A percentile compares a stretch with the other conserved stretches of the same genome.
phyloP scores from a whole-genome alignment of 2,329 filamentous ascomycete genomes.

The Alternaria burnsii region DNA sequence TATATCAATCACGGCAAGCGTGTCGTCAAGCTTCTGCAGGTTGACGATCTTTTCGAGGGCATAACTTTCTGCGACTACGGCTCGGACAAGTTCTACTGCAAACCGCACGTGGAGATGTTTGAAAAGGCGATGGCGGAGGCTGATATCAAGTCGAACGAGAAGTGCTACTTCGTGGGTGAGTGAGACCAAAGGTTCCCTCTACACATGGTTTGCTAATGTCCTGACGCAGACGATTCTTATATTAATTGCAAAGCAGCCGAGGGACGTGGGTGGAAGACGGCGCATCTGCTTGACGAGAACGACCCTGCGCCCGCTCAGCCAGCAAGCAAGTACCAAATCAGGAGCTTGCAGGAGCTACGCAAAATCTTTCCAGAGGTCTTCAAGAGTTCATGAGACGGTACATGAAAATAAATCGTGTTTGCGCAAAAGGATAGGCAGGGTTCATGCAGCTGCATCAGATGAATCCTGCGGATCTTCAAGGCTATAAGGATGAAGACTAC shows the following conservation, averaged over 20 bases:
- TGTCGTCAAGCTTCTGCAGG: constrained; percentile 79
- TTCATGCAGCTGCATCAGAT: background rate
- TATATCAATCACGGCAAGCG: constrained; percentile 87
- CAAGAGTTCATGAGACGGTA: constrained; percentile 58
- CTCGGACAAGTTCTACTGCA: constrained; percentile 78
- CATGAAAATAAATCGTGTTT: background rate
- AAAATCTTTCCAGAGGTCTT: constrained; percentile 85
- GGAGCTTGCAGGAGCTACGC: constrained; percentile 77
- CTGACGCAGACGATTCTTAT: constrained; percentile 79
- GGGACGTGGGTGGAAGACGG: constrained; percentile 83
- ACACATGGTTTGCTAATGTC: constrained; percentile 18
- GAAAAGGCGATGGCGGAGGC: constrained; percentile 89
- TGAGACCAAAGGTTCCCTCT: constrained; percentile 18
- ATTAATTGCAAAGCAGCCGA: constrained; percentile 81
- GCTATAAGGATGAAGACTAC: background rate
- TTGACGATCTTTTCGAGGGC: constrained; percentile 93
- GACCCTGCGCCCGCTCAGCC: constrained; percentile 69
- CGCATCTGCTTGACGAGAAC: constrained; percentile 83
- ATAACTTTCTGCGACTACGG: constrained; percentile 94
- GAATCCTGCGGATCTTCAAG: background rate
- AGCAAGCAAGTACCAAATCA: constrained; percentile 78
- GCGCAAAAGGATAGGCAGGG: background rate
- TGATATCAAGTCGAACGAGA: constrained; percentile 69
- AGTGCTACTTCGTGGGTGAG: constrained; percentile 94
- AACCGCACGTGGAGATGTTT: constrained; percentile 84